Conservation (phyloP, 2,329 filamentous ascomycete genomes). For the Aspergillus tamarii region DNA sequence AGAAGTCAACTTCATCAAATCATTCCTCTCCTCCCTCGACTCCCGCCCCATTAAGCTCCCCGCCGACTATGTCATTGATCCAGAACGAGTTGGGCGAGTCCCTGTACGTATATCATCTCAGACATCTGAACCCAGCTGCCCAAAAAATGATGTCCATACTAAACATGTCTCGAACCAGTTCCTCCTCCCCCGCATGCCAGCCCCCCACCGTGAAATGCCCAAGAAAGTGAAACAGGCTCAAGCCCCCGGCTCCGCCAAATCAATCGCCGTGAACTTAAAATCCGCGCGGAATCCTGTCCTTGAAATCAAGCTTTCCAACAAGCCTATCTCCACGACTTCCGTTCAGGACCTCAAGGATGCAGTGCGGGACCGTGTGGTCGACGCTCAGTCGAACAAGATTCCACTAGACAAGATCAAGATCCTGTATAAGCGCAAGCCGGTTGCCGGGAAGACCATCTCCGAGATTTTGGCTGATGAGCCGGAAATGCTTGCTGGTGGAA, state of each 20-base stretch:
- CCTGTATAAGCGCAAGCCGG: conserved; percentile 83
- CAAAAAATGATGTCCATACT: neutral
- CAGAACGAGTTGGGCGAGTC: conserved; percentile 73
- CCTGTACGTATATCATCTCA: conserved; percentile 62
- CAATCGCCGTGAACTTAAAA: conserved; percentile 39
- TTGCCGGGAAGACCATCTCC: conserved; percentile 75
- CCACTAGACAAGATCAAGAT: conserved; percentile 78
- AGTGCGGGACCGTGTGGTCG: conserved; percentile 65
- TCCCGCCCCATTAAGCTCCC: conserved; percentile 77
- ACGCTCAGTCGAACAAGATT: conserved; percentile 42
- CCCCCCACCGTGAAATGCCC: conserved; percentile 48
- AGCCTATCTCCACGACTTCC: conserved; percentile 68
- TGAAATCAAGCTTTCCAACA: conserved; percentile 65
- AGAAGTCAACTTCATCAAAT: conserved; percentile 83
- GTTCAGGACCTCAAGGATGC: conserved; percentile 76
- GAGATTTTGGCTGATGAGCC: conserved; percentile 68
- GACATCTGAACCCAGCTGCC: neutral
- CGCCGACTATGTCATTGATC: conserved; percentile 88
- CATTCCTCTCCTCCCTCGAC: conserved; percentile 80
- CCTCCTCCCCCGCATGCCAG: conserved; percentile 51
- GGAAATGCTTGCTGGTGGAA: conserved; percentile 42
- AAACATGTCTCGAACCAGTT: conserved; percentile 36
- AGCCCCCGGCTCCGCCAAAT: conserved; percentile 45
- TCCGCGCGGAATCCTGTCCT: conserved; percentile 74
- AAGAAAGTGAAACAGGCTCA: conserved; percentile 40